phyloP scores from a whole-genome alignment of 345 rosid genomes.

The Eucalyptus sideroxylon region DNA sequence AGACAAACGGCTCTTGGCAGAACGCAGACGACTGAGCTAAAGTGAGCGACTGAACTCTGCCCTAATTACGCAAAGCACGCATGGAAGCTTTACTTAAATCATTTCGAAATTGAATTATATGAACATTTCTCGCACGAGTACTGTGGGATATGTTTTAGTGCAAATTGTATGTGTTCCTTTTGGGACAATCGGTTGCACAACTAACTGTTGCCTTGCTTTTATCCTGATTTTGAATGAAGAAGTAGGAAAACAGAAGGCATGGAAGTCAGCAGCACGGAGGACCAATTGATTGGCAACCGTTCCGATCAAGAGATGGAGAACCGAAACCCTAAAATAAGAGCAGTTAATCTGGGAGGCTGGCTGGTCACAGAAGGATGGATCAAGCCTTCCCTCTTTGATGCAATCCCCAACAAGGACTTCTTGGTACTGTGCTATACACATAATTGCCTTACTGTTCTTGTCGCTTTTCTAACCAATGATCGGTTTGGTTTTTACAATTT shows the following conservation, averaged over 20 bases:
- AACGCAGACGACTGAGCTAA: background rate
- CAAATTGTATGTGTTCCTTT: background rate
- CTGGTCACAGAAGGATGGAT: slow-evolving; percentile 67
- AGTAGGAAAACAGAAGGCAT: background rate
- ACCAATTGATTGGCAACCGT: background rate
- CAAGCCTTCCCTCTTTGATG: slow-evolving; percentile 54
- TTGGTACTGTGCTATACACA: slow-evolving; percentile 10
- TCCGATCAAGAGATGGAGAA: background rate
- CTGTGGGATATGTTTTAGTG: background rate
- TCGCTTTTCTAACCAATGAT: background rate
- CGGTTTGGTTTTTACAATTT: background rate
- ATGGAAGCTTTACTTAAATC: background rate
- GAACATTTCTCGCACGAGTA: background rate
- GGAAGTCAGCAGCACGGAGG: background rate
- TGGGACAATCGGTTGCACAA: background rate
- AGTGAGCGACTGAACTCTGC: background rate
- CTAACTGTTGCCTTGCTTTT: background rate
- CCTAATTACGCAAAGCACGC: background rate
- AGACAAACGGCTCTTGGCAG: background rate
- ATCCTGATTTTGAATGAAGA: background rate
- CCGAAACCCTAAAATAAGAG: slow-evolving; percentile 12
- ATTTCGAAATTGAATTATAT: background rate
- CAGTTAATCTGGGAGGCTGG: slow-evolving; percentile 72
- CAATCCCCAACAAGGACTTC: slow-evolving; percentile 49
- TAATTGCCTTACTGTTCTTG: background rate